phyloP scores from a whole-genome alignment of 352 stramenopile genomes.

The Pythium utonaiense region DNA sequence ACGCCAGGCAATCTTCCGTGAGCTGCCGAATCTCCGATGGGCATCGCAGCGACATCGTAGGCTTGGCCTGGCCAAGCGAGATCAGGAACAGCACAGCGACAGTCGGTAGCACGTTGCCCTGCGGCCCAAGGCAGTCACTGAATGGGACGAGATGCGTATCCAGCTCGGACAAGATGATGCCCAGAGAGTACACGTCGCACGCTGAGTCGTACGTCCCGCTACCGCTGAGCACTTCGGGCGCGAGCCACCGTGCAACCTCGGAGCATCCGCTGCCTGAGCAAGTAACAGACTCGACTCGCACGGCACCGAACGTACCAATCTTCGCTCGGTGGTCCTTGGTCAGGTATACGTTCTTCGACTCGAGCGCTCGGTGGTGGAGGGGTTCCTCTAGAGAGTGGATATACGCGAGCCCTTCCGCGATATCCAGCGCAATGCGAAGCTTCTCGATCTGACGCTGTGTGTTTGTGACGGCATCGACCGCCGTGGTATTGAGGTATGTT shows the following conservation, averaged over 20 bases:
- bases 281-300: constrained; percentile 2
- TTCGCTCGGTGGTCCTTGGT: constrained; percentile 19
- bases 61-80: constrained; percentile 9
- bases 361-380: constrained; percentile 23
- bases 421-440: constrained; percentile 25
- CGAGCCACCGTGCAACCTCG: constrained; percentile 18
- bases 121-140: constrained; percentile 13
- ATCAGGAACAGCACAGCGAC: constrained; percentile 13
- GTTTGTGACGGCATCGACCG: not conserved
- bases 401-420: constrained; percentile 30
- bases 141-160: constrained; percentile 18
- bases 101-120: constrained; percentile 14
- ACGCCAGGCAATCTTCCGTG: constrained; percentile 12
- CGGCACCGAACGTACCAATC: constrained; percentile 22
- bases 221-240: constrained; percentile 15
- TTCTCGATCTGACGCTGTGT: constrained; percentile 21
- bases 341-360: constrained; percentile 28
- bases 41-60: constrained; percentile 11
- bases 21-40: constrained; percentile 16
- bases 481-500: constrained; percentile 13
- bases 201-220: not conserved
- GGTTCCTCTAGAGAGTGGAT: constrained; percentile 22
- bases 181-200: constrained; percentile 21
- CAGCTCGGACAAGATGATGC: constrained; percentile 21
- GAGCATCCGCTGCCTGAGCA: not conserved